Conservation (phyloP, 352 stramenopile species). For the Globisporangium emineosum region DNA sequence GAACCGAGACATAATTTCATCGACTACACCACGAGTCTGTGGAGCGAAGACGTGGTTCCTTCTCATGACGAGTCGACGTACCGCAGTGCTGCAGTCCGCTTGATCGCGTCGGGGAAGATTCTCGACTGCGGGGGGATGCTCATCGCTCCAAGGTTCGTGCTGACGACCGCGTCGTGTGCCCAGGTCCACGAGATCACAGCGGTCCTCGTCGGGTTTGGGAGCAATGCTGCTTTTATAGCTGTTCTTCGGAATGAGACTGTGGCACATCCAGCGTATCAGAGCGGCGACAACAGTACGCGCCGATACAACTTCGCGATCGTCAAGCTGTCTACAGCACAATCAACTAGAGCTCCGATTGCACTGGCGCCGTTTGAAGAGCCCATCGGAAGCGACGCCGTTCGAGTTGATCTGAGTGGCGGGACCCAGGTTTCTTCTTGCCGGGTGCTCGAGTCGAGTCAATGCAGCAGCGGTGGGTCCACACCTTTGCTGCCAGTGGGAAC, state of each 20-base stretch:
- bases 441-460: background rate
- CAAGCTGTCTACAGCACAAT: background rate
- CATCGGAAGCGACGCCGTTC: background rate
- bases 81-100: background rate
- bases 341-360: background rate
- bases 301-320: slow-evolving; percentile 8
- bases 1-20: background rate
- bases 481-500: too few relatives aligned
- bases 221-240: background rate
- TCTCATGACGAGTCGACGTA: background rate
- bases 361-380: background rate
- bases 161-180: slow-evolving; percentile 8
- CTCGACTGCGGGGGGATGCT: slow-evolving; percentile 12
- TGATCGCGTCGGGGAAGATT: background rate
- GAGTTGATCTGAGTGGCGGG: slow-evolving; percentile 1
- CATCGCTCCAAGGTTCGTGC: slow-evolving; percentile 6
- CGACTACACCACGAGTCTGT: slow-evolving; percentile 15
- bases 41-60: background rate
- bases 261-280: background rate
- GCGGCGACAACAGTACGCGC: background rate
- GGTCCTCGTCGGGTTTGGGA: background rate
- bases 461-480: background rate
- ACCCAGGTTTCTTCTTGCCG: background rate
- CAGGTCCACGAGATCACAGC: background rate
- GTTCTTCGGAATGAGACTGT: background rate